phyloP scores from a whole-genome alignment of 2,329 filamentous ascomycete genomes.

The Sphaerulina populicola region DNA sequence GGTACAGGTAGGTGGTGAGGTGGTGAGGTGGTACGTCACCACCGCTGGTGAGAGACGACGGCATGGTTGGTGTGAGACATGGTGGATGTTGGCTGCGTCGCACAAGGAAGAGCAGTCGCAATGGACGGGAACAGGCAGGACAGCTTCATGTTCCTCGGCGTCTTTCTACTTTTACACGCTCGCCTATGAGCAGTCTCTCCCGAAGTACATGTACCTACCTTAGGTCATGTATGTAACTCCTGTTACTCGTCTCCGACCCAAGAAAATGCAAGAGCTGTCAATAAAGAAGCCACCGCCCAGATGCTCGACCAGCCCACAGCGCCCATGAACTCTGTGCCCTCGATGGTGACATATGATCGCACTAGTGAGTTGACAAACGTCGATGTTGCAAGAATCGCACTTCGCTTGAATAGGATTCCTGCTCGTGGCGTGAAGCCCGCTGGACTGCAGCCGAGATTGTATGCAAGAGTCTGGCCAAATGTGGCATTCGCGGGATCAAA shows the following conservation, averaged over 20 bases:
- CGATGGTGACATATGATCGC: constrained; percentile 57
- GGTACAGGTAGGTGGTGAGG: background rate
- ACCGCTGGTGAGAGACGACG: constrained; percentile 1
- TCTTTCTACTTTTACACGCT: constrained; percentile 4
- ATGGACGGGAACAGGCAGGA: too few species aligned
- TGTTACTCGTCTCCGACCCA: constrained; percentile 41
- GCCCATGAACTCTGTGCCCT: constrained; percentile 61
- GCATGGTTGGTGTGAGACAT: constrained; percentile 13
- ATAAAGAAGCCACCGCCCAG: constrained; percentile 60
- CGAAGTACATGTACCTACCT: too few species aligned
- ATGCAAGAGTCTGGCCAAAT: constrained; percentile 60
- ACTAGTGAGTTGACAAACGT: constrained; percentile 51
- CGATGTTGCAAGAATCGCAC: constrained; percentile 41
- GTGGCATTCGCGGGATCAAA: constrained; percentile 60
- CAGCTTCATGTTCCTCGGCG: too few species aligned
- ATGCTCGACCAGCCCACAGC: constrained; percentile 64
- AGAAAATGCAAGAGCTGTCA: constrained; percentile 51
- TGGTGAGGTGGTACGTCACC: constrained; percentile 9
- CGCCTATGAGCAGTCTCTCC: background rate
- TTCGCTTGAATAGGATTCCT: constrained; percentile 49
- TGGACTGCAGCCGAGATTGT: constrained; percentile 51
- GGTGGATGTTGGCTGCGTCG: background rate
- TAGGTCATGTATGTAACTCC: too few species aligned
- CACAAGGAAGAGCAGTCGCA: too few species aligned
- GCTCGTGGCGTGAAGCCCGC: constrained; percentile 66